Evolutionary conservation across 768 basidiomycete species (phyloP).

Genomic region (Boletus fagicola): DNA sequence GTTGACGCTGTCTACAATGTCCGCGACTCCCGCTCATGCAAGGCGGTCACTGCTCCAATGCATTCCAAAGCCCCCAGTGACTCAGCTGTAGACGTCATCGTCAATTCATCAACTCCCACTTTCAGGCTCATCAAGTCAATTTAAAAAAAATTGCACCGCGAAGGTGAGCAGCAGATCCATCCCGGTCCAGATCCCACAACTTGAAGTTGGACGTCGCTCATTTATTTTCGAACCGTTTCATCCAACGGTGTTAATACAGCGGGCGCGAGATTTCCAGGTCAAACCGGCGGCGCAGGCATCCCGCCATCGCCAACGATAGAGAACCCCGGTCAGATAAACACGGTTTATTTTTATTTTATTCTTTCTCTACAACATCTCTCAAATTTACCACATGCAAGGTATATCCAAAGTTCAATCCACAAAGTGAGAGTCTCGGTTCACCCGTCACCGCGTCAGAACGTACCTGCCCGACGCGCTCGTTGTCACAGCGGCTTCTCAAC

Average conservation of each 20-base stretch:
- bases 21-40: neutral
- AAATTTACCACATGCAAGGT: conserved; percentile 33
- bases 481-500: conserved; percentile 23
- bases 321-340: conserved; percentile 45
- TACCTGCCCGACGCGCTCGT: neutral
- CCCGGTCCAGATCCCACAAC: neutral
- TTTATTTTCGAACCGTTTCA: neutral
- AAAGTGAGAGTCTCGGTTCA: conserved; percentile 26
- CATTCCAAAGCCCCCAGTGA: neutral
- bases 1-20: neutral
- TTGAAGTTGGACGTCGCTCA: neutral
- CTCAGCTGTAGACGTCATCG: neutral
- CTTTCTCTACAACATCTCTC: neutral
- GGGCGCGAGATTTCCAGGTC: conserved; percentile 26
- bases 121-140: neutral
- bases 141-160: conserved; percentile 16
- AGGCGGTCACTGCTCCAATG: neutral
- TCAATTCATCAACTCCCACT: neutral
- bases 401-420: conserved; percentile 46
- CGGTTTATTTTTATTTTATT: neutral
- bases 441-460: neutral
- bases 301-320: conserved; percentile 36
- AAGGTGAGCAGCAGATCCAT: conserved; percentile 23
- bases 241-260: neutral
- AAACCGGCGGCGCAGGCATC: conserved; percentile 18